Conservation (phyloP, 1,139 yeast genomes). For the Scheffersomyces titani region DNA sequence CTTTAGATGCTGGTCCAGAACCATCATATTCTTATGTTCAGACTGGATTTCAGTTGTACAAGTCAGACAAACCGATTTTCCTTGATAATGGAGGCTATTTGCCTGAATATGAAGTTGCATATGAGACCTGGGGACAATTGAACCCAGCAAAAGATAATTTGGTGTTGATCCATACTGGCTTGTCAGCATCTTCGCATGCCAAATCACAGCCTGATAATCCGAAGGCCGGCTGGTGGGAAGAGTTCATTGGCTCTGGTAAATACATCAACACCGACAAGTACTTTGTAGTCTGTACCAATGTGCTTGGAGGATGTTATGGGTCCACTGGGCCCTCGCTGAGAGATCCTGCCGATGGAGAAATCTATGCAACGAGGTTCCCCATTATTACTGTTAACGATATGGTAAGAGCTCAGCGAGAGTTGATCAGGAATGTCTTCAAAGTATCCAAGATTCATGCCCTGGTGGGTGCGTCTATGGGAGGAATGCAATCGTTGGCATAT, state of each 20-base stretch:
- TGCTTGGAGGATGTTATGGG: conserved; percentile 92
- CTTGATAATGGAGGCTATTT: conserved; percentile 82
- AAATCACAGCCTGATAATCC: conserved; percentile 72
- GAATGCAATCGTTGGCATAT: conserved; percentile 91
- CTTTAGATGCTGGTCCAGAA: conserved; percentile 76
- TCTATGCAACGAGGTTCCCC: conserved; percentile 88
- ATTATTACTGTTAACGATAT: conserved; percentile 83
- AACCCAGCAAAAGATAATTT: conserved; percentile 59
- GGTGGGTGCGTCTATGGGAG: conserved; percentile 95
- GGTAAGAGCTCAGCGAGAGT: conserved; percentile 83
- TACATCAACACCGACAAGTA: conserved; percentile 79
- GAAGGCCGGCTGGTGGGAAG: conserved; percentile 94
- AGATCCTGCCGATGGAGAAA: conserved; percentile 66
- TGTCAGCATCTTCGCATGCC: conserved; percentile 95
- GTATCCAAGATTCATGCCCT: conserved; percentile 71
- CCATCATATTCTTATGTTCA: conserved; percentile 76
- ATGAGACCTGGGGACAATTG: conserved; percentile 75
- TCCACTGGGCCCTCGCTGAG: conserved; percentile 89
- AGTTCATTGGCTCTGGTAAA: conserved; percentile 82
- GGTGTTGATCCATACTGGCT: conserved; percentile 82
- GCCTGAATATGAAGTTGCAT: conserved; percentile 77
- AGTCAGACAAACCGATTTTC: conserved; percentile 58
- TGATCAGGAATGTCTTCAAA: conserved; percentile 61
- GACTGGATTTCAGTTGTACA: conserved; percentile 65
- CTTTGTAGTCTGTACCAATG: conserved; percentile 86